Conservation (phyloP, 1,284 basidiomycete species). For the Boletus holoroseus region DNA sequence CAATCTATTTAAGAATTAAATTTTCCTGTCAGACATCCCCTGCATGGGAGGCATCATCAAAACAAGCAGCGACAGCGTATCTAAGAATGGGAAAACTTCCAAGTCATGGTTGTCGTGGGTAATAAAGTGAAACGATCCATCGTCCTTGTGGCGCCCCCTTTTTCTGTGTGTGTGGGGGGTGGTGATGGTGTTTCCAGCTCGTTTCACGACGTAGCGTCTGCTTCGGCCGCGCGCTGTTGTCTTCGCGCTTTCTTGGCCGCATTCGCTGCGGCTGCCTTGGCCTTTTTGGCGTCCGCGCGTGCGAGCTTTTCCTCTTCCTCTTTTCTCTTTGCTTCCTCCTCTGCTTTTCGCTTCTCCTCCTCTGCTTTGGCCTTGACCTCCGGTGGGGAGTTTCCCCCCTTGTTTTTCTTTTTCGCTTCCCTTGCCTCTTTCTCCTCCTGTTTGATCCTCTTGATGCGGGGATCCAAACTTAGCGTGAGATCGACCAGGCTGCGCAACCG, state of each 20-base stretch:
- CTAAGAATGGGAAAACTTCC: conserved; percentile 1
- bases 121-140: conserved; percentile 2
- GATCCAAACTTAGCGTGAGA: conserved; percentile 79
- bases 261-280: conserved; percentile 77
- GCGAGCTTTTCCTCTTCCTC: conserved; percentile 41
- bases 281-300: conserved; percentile 78
- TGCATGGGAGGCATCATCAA: not conserved
- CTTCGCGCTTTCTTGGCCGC: conserved; percentile 87
- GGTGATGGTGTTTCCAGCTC: not conserved
- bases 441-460: conserved; percentile 97
- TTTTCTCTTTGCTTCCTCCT: conserved; percentile 48
- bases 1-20: conserved; percentile 7
- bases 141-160: not conserved
- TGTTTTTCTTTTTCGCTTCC: conserved; percentile 84
- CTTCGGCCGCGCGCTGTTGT: conserved; percentile 32
- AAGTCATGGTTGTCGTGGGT: conserved; percentile 1
- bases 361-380: conserved; percentile 62
- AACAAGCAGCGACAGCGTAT: conserved; percentile 2
- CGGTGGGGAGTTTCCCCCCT: conserved; percentile 37
- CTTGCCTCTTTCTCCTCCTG: conserved; percentile 94
- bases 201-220: conserved; percentile 14
- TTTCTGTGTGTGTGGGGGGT: not conserved
- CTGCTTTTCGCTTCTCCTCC: conserved; percentile 63
- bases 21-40: conserved; percentile 2
- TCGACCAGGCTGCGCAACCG: conserved; percentile 88